Conservation (phyloP, 2,329 filamentous ascomycete genomes). For the Metarhizium guizhouense region DNA sequence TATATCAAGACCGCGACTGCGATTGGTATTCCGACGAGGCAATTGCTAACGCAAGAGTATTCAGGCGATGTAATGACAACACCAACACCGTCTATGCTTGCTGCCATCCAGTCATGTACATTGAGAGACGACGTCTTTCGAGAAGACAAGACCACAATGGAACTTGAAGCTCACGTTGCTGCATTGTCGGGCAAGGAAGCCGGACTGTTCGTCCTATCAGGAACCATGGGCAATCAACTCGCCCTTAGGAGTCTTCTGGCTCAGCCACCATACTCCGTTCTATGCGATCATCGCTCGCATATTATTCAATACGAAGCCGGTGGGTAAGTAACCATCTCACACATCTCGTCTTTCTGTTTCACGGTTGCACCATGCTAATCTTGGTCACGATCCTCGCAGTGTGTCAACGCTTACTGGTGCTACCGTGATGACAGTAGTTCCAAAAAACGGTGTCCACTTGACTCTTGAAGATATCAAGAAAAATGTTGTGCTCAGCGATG, state of each 20-base stretch:
- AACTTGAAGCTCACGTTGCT: conserved; percentile 68
- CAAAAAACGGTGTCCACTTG: conserved; percentile 62
- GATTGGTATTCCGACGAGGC: not conserved
- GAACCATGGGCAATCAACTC: conserved; percentile 92
- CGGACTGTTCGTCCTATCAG: conserved; percentile 73
- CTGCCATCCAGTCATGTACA: conserved; percentile 64
- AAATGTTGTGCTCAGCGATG: conserved; percentile 53
- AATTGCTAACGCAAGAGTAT: not conserved
- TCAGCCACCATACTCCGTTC: conserved; percentile 70
- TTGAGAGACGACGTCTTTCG: conserved; percentile 77
- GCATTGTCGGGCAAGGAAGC: conserved; percentile 65
- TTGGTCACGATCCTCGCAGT: conserved; percentile 30
- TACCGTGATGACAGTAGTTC: conserved; percentile 55
- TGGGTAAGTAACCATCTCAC: conserved; percentile 32
- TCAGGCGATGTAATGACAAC: conserved; percentile 54
- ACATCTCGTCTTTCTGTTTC: not conserved
- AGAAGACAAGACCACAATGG: conserved; percentile 70
- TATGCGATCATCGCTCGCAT: conserved; percentile 73
- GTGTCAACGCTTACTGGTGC: conserved; percentile 65
- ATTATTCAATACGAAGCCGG: conserved; percentile 61
- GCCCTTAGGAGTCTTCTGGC: conserved; percentile 68
- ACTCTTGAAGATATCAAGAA: conserved; percentile 68
- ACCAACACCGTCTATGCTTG: conserved; percentile 72
- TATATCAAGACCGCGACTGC: not conserved
- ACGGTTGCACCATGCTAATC: not conserved